Conservation (phyloP, 495 filamentous ascomycete species). For the Penicillium macrosclerotiorum region DNA sequence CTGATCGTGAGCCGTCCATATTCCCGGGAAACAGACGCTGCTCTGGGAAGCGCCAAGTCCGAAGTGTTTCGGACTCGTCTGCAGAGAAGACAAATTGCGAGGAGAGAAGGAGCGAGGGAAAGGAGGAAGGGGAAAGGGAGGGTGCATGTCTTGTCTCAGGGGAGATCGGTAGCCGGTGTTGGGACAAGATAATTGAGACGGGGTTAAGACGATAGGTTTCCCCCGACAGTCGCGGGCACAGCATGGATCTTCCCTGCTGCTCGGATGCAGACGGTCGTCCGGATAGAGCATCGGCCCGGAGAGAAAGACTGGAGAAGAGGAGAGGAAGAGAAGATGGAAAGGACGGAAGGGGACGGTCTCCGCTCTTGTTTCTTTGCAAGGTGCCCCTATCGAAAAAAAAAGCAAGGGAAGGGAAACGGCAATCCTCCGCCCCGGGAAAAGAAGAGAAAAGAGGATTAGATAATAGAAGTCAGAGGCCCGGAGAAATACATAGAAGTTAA, state of each 20-base stretch:
- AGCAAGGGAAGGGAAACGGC: slow-evolving; percentile 1
- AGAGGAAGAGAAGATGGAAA: background rate
- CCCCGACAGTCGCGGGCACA: slow-evolving; percentile 2
- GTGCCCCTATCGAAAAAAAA: no score
- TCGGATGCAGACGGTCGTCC: slow-evolving; percentile 2
- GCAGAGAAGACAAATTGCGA: slow-evolving; percentile 4
- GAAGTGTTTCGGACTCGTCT: slow-evolving; percentile 21
- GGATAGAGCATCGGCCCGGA: slow-evolving; percentile 3
- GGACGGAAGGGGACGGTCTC: background rate
- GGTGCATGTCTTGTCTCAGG: background rate
- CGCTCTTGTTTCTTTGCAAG: no score
- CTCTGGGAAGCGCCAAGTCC: slow-evolving; percentile 17
- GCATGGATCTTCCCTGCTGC: slow-evolving; percentile 22
- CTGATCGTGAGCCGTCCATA: slow-evolving; percentile 9
- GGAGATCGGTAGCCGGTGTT: background rate
- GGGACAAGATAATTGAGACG: background rate
- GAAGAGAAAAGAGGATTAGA: background rate
- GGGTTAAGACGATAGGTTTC: slow-evolving; percentile 2
- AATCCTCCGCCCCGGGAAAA: background rate
- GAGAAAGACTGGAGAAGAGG: slow-evolving; percentile 2
- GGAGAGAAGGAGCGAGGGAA: background rate
- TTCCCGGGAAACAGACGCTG: slow-evolving; percentile 2
- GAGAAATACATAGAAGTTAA: no score
- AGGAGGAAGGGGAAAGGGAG: background rate
- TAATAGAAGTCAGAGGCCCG: background rate